phyloP scores from a whole-genome alignment of 768 basidiomycete species.

The Chlorophyllum brunneum region DNA sequence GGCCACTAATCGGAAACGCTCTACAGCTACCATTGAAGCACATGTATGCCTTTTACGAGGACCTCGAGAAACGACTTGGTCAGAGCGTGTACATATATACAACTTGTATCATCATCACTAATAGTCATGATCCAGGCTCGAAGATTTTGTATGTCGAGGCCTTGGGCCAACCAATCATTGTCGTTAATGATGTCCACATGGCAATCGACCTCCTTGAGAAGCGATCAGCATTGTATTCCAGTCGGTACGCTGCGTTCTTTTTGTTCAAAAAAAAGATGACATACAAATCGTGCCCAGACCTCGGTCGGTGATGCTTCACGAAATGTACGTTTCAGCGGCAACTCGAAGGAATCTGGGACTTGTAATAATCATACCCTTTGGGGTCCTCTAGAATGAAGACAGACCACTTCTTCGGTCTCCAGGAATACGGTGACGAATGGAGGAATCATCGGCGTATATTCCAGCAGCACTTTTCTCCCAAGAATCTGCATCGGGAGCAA shows the following conservation, averaged over 20 bases:
- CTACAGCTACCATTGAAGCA: constrained; percentile 7
- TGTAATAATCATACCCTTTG: neutral
- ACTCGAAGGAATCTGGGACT: neutral
- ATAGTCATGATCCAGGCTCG: neutral
- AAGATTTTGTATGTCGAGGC: constrained; percentile 11
- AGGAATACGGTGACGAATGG: constrained; percentile 12
- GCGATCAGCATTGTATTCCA: constrained; percentile 14
- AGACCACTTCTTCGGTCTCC: constrained; percentile 3
- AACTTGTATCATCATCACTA: neutral
- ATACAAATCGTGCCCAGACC: neutral
- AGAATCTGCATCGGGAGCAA: constrained; percentile 2
- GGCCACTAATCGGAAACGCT: constrained; percentile 15
- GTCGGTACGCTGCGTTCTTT: constrained; percentile 1
- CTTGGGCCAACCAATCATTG: constrained; percentile 10
- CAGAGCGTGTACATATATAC: neutral
- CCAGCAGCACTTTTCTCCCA: constrained; percentile 10
- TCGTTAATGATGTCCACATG: constrained; percentile 14
- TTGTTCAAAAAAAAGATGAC: neutral
- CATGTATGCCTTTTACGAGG: neutral
- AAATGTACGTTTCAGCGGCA: constrained; percentile 13
- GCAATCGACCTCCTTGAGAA: constrained; percentile 14
- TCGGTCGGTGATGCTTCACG: neutral
- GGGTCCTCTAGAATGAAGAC: constrained; percentile 3
- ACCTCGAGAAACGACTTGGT: constrained; percentile 13
- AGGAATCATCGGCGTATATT: constrained; percentile 12